Conservation (phyloP, 495 filamentous ascomycete species). For the Aspergillus wentii region DNA sequence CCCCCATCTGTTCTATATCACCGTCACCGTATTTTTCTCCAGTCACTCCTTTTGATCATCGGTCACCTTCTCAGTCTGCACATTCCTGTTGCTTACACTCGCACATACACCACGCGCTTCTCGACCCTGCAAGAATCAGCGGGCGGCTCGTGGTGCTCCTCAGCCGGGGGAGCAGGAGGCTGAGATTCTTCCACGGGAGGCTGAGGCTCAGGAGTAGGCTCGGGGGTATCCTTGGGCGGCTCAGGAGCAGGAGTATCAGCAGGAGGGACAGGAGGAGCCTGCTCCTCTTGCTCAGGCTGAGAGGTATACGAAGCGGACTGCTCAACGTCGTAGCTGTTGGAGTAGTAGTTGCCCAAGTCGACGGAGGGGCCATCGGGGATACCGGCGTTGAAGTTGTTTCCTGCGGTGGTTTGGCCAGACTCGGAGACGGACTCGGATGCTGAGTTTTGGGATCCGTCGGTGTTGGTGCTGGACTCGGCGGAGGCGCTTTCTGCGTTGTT, state of each 20-base stretch:
- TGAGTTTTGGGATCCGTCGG: too few species aligned
- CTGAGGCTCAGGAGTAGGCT: slow-evolving; percentile 7
- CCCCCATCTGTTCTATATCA: too few species aligned
- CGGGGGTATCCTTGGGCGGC: not conserved
- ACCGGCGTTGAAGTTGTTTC: slow-evolving; percentile 16
- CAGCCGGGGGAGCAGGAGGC: not conserved
- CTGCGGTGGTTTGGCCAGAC: slow-evolving; percentile 12
- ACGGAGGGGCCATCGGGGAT: slow-evolving; percentile 28
- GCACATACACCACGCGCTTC: too few species aligned
- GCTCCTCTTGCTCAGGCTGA: slow-evolving; percentile 7
- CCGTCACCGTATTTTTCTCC: too few species aligned
- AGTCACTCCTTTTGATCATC: too few species aligned
- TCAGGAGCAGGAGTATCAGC: slow-evolving; percentile 16
- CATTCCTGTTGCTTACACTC: too few species aligned
- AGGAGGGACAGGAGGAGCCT: slow-evolving; percentile 6
- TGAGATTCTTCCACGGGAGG: slow-evolving; percentile 1
- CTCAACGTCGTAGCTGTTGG: slow-evolving; percentile 15
- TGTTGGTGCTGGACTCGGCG: slow-evolving; percentile 12
- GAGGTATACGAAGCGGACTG: not conserved
- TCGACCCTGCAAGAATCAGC: too few species aligned
- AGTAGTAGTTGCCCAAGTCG: slow-evolving; percentile 14
- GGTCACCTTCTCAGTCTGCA: too few species aligned
- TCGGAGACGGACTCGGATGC: too few species aligned
- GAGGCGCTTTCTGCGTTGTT: slow-evolving; percentile 10
- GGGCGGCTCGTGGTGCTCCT: slow-evolving; percentile 1